A percentile compares a stretch with the other conserved stretches of the same genome.
These are phyloP conservation scores for Teratosphaeria pseudoeucalypti DNA, from an alignment of 2,329 filamentous ascomycete genomes.

Conservation along the genomic window DNA sequence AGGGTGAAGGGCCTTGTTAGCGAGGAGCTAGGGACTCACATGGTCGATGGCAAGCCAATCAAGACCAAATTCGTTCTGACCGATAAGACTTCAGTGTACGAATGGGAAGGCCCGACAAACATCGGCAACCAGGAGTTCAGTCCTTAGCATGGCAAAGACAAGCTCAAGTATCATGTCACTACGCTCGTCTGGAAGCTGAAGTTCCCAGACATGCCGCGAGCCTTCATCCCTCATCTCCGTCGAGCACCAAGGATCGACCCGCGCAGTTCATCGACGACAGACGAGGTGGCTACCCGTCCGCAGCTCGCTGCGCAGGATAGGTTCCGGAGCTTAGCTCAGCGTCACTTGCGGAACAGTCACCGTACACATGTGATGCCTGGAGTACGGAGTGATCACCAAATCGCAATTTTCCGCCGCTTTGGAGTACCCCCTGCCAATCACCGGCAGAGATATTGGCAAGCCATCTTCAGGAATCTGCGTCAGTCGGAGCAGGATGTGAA, in stretches of 20 bases:
- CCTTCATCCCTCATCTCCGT: background rate
- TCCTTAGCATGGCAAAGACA: conserved; percentile 32
- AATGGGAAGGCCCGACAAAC: conserved; percentile 39
- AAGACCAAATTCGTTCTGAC: conserved; percentile 10
- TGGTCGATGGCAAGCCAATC: conserved; percentile 9
- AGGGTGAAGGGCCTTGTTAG: conserved; percentile 21
- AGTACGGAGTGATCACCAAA: background rate
- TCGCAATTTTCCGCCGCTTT: background rate
- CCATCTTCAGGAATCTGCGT: background rate
- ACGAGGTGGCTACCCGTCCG: background rate
- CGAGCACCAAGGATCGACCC: background rate
- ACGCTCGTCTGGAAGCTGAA: conserved; percentile 28
- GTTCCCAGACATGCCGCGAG: conserved; percentile 2
- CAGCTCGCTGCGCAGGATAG: background rate
- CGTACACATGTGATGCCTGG: background rate
- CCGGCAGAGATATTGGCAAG: too few species aligned
- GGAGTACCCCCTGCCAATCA: too few species aligned
- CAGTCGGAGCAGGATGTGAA: background rate
- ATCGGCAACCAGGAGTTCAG: conserved; percentile 31
- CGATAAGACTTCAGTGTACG: conserved; percentile 17
- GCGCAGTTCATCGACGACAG: background rate
- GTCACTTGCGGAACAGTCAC: background rate
- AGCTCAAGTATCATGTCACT: conserved; percentile 37
- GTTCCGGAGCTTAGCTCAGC: background rate
- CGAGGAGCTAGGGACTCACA: conserved; percentile 27